phyloP scores from a whole-genome alignment of 2,329 filamentous ascomycete genomes.

The Tothia fuscella region DNA sequence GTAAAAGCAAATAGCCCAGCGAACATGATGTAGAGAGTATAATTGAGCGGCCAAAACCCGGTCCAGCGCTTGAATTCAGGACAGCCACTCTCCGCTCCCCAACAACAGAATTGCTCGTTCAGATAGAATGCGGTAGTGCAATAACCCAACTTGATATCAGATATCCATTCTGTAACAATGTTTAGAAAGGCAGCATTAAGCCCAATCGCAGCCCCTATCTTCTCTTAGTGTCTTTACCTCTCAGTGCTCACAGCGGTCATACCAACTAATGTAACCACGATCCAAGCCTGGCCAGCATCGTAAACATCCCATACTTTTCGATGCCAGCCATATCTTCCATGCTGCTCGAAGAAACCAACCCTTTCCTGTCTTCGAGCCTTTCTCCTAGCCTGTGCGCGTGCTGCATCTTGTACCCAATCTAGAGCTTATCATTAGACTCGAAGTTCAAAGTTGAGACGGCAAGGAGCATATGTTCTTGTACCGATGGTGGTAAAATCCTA shows the following conservation, averaged over 20 bases:
- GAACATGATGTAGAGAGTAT: conserved; percentile 77
- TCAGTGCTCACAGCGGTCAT: no score
- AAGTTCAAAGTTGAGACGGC: not conserved
- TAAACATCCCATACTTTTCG: conserved; percentile 75
- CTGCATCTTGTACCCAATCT: conserved; percentile 98
- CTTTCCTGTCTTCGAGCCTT: conserved; percentile 63
- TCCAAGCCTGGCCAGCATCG: conserved; percentile 94
- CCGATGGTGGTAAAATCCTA: conserved; percentile 90
- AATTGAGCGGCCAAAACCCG: conserved; percentile 64
- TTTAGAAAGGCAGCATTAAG: conserved; percentile 87
- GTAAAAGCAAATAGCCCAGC: conserved; percentile 73
- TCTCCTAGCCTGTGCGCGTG: conserved; percentile 74
- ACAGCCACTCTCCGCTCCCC: conserved; percentile 86
- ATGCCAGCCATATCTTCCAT: conserved; percentile 63
- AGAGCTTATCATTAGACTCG: conserved; percentile 25
- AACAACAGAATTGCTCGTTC: conserved; percentile 96
- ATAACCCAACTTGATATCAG: conserved; percentile 91
- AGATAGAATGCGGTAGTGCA: conserved; percentile 93
- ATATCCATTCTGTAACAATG: conserved; percentile 93
- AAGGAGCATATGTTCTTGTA: conserved; percentile 25
- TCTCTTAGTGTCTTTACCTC: no score
- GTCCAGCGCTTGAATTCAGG: conserved; percentile 86
- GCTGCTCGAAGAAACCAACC: conserved; percentile 57
- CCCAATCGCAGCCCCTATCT: conserved; percentile 65
- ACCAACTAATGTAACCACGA: conserved; percentile 84